phyloP scores from a whole-genome alignment of 257 asterid genomes.

The Scutellaria baicalensis region DNA sequence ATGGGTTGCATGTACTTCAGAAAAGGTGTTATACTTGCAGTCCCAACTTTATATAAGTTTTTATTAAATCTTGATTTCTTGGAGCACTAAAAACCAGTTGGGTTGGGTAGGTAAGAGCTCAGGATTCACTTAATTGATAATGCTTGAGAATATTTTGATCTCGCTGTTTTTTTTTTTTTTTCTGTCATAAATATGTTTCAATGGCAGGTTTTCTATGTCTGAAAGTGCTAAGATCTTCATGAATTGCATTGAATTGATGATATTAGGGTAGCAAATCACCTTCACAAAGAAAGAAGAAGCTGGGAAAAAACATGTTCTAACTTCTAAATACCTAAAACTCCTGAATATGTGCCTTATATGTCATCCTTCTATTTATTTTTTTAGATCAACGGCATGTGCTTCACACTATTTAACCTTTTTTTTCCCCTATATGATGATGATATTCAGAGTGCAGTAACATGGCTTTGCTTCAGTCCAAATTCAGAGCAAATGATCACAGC shows the following conservation, averaged over 20 bases:
- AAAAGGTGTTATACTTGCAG: neutral
- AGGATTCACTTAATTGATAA: neutral
- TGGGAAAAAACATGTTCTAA: neutral
- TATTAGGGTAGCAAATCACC: neutral
- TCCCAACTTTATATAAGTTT: neutral
- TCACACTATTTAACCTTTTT: neutral
- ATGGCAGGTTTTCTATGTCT: neutral
- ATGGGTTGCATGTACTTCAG: constrained; percentile 1
- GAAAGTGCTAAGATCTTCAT: neutral
- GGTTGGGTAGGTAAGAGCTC: neutral
- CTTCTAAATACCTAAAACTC: neutral
- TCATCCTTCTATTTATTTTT: neutral
- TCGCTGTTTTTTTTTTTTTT: neutral
- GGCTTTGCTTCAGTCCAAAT: constrained; percentile 88
- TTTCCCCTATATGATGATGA: neutral
- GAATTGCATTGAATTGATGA: neutral
- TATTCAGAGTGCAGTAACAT: constrained; percentile 95
- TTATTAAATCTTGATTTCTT: neutral
- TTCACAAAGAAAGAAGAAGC: neutral
- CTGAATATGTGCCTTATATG: neutral
- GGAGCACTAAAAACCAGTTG: neutral
- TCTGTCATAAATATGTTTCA: neutral
- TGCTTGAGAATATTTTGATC: neutral
- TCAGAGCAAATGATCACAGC: constrained; percentile 91
- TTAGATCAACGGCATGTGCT: neutral